A percentile compares a stretch with the other conserved stretches of the same genome.
Conservation (phyloP, 331 rosid genomes). For the Saraca asoca region DNA sequence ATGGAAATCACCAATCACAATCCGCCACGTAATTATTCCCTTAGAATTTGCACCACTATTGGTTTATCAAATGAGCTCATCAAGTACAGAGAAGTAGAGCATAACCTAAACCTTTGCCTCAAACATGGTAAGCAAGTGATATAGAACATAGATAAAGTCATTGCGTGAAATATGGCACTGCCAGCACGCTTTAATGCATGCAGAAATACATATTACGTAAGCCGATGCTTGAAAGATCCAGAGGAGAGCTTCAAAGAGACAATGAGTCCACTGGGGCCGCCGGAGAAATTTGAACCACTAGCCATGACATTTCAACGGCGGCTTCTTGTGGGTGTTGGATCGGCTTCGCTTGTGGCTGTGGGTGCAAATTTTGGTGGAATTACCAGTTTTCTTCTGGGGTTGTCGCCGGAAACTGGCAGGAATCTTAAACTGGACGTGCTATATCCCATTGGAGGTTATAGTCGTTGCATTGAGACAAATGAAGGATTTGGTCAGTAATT, state of each 20-base stretch:
- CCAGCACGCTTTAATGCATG: conserved; percentile 38
- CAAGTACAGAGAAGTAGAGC: background rate
- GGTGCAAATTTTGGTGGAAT: conserved; percentile 72
- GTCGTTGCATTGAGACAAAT: conserved; percentile 51
- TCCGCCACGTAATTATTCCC: conserved; percentile 19
- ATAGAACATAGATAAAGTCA: background rate
- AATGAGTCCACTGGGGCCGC: conserved; percentile 27
- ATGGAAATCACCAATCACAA: conserved; percentile 14
- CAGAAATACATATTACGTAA: conserved; percentile 30
- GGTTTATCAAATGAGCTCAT: background rate
- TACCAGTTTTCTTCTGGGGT: conserved; percentile 66
- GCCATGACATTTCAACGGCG: conserved; percentile 51
- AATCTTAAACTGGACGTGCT: conserved; percentile 63
- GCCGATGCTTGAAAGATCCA: conserved; percentile 38
- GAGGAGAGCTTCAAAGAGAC: conserved; percentile 24
- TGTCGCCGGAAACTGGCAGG: conserved; percentile 59
- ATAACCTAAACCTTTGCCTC: conserved; percentile 1
- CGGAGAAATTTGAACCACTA: conserved; percentile 52
- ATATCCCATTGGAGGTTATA: conserved; percentile 66
- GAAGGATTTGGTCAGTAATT: conserved; percentile 58
- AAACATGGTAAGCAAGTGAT: background rate
- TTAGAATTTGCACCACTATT: background rate
- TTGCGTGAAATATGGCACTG: conserved; percentile 34
- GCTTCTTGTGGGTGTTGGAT: conserved; percentile 48
- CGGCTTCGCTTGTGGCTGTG: conserved; percentile 56